Evolutionary conservation across 345 rosid genomes (phyloP), one percentile per base, ranked within the genome.

Genomic region (Gossypium rotundifolium): DNA sequence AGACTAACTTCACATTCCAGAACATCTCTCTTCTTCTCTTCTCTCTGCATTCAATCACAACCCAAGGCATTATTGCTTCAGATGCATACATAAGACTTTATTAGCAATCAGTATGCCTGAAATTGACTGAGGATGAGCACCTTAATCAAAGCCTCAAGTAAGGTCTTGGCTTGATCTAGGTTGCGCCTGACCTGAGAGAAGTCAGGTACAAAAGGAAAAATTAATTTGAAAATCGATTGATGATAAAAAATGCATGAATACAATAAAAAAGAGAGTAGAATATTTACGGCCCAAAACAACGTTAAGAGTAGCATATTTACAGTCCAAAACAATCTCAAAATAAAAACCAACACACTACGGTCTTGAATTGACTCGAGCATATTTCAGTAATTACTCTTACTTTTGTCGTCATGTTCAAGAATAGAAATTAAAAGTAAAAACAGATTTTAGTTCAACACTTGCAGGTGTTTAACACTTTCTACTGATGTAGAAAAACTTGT

Each of bases 1-100:
- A 96, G 96, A 79, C 83, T 87, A 76, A 93, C 97, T 83, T 96
- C 97, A 38, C 83, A 84, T 49, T 96, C 99, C 85, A 86, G 81
- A 13, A 87, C 94, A 61, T 93, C 94, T 73, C 97, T 90, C 87
- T 96, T 96, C 82, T 85, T 93, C 82, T 96, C 98, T 81, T 96
- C 99, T 80, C 99, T 88, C 99, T 96, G 84, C 73, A 78, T 51
- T 65, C 45, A 58, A 25, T 58, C 25, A 75, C 77, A 76, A 42
- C 20, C 44, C 13, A 69, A 71, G 16, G 64, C 42, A 82, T 74
- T 71, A 10, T 65, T 72, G 64, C 72, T 45, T 66, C 27, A 78
- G 76, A 42, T 66, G 64, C 25, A 51, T 51, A 75, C 7, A 22
- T 48, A 55, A 54, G 45, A 71, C 49, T 18, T 18, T 2, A 40